Base-by-base conservation (phyloP, 345 rosid genomes). In the Citrus maxima region DNA sequence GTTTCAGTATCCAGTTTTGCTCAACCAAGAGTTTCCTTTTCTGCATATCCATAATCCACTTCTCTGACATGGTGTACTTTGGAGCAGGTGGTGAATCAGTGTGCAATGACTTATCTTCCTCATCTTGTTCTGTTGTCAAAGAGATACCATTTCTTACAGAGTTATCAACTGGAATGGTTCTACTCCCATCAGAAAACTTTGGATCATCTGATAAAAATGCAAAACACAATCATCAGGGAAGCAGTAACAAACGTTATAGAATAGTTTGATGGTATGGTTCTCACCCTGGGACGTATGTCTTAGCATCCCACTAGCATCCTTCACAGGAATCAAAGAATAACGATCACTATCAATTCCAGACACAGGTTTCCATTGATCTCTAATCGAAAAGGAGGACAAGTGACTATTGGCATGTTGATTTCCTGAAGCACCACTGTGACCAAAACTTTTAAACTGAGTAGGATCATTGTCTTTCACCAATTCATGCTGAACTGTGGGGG, bases 41-140 rank as follows among this genome's bases (percentile, higher is more conserved):
- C 84, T 85, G 94, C 74, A 81, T 85, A 87, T 90, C 90, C 86
- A 86, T 82, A 71, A 94, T 83, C 98, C 97, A 94, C 70, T 90
- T 94, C 86, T 94, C 95, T 70, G 86, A 88, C 95, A 91, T 91
- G 35, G 97, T 93, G 79, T 84, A 83, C 88, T 87, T 91, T 55
- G 94, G 95, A 74, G 90, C 78, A 58, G 86, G 89, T 56, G 74
- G 85, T 24, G 81, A 68, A 79, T 83, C 87, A 72, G 75, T 61
- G 80, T 83, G 75, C 67, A 82, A 79, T 54, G 85, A 83, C 74
- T 73, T 88, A 76, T 83, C 93, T 79, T 88, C 95, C 78, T 83
- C 90, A 21, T 84, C 91, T 78, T 89, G 88, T 69, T 86, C 92
- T 82, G 85, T 67, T 25, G 85, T 67, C 79, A 79, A 73, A 78